These are phyloP conservation scores for Wickerhamiella azyma DNA, from an alignment of 805 yeast genomes.

Conservation along the genomic window DNA sequence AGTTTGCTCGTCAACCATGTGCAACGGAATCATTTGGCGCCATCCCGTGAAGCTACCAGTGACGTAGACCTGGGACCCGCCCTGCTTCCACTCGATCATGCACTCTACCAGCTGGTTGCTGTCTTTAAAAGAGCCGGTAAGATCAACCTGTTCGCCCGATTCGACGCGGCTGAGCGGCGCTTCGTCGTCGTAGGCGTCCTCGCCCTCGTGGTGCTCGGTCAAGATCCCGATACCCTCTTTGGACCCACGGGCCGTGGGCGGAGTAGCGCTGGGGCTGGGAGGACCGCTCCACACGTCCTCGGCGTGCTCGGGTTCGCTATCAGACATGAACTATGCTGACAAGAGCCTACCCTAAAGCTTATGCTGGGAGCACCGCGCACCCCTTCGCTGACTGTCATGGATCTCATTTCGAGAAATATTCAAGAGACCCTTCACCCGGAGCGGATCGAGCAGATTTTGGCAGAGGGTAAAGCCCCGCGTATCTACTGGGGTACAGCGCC, in stretches of 20 bases:
- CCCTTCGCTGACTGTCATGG: constrained; percentile 25
- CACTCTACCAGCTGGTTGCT: constrained; percentile 17
- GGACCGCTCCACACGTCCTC: constrained; percentile 6
- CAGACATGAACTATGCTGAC: not conserved
- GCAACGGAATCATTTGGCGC: constrained; percentile 91
- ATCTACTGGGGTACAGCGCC: constrained; percentile 99
- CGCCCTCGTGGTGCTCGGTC: constrained; percentile 3
- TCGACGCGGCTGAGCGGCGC: constrained; percentile 18
- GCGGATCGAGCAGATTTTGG: constrained; percentile 73
- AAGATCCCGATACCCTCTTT: not conserved
- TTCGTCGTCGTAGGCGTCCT: constrained; percentile 15
- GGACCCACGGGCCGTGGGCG: not conserved
- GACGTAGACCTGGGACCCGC: constrained; percentile 90
- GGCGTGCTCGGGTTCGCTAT: constrained; percentile 8
- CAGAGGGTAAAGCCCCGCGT: constrained; percentile 66
- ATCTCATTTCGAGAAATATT: constrained; percentile 66
- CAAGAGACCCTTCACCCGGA: constrained; percentile 87
- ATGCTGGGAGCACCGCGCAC: too few relatives aligned
- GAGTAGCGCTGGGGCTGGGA: constrained; percentile 4
- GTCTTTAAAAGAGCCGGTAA: constrained; percentile 10
- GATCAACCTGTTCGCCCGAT: constrained; percentile 22
- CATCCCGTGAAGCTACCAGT: constrained; percentile 97
- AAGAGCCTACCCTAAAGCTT: not conserved
- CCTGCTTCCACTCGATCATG: constrained; percentile 64
- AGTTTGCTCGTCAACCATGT: constrained; percentile 26